Evolutionary conservation across 1,284 basidiomycete genomes (phyloP).

Genomic region (Ceratobasidium sp.): DNA sequence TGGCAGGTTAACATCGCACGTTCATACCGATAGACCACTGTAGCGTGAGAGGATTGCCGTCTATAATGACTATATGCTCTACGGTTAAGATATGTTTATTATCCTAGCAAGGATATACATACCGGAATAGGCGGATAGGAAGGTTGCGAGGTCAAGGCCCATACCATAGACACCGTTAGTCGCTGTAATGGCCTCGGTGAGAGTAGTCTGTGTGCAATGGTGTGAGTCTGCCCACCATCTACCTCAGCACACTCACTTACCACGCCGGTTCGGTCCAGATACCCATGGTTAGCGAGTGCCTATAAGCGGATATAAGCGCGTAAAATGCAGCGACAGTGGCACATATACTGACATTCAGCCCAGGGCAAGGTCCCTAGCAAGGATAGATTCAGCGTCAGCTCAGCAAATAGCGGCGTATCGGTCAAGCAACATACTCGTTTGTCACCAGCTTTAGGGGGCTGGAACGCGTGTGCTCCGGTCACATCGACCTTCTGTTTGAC

Average conservation of each 20-base stretch:
- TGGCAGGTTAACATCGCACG: not conserved
- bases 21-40: constrained; percentile 9
- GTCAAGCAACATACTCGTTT: not conserved
- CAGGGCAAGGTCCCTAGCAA: constrained; percentile 26
- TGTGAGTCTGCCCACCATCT: not conserved
- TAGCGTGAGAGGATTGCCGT: not conserved
- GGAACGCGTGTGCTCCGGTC: constrained; percentile 15
- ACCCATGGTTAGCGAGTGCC: constrained; percentile 24
- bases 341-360: too few species aligned
- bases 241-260: not conserved
- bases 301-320: not conserved
- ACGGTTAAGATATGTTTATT: not conserved
- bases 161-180: not conserved
- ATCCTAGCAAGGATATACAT: not conserved
- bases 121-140: not conserved
- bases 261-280: constrained; percentile 3
- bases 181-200: not conserved
- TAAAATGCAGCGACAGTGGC: too few species aligned
- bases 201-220: not conserved
- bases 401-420: not conserved
- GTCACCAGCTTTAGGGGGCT: constrained; percentile 23
- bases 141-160: not conserved
- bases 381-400: not conserved
- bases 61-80: not conserved
- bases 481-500: constrained; percentile 25